Evolutionary conservation across 1,284 basidiomycete species (phyloP).

Genomic region (Puccinia hordei): DNA sequence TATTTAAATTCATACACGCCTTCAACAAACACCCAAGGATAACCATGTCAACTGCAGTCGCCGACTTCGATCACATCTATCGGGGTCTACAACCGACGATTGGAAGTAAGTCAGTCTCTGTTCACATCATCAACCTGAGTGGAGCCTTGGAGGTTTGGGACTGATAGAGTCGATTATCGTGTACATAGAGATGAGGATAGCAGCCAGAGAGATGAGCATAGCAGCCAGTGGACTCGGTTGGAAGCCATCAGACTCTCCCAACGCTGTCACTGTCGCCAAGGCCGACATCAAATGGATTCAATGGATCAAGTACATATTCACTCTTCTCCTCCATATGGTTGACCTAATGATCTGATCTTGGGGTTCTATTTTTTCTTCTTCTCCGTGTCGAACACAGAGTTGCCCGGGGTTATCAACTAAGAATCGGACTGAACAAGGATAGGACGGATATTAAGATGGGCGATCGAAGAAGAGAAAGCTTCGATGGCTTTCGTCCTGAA

Average conservation of each 20-base stretch:
- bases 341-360: no score
- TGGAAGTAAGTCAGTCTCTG: constrained; percentile 69
- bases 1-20: not conserved
- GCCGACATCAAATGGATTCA: constrained; percentile 80
- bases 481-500: constrained; percentile 91
- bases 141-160: not conserved
- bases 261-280: constrained; percentile 69
- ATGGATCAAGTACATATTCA: constrained; percentile 68
- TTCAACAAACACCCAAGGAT: not conserved
- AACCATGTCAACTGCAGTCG: constrained; percentile 56
- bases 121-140: no score
- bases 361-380: no score
- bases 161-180: not conserved
- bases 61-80: constrained; percentile 79
- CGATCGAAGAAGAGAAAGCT: constrained; percentile 68
- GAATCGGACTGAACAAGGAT: constrained; percentile 69
- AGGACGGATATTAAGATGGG: constrained; percentile 65
- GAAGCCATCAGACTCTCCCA: constrained; percentile 69
- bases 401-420: constrained; percentile 85
- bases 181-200: constrained; percentile 78
- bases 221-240: constrained; percentile 84
- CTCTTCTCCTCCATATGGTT: not conserved
- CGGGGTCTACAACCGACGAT: constrained; percentile 72
- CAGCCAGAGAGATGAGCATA: no score
- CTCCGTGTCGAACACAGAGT: no score